phyloP scores from a whole-genome alignment of 2,329 filamentous ascomycete genomes.

The Fusarium bulbicola region DNA sequence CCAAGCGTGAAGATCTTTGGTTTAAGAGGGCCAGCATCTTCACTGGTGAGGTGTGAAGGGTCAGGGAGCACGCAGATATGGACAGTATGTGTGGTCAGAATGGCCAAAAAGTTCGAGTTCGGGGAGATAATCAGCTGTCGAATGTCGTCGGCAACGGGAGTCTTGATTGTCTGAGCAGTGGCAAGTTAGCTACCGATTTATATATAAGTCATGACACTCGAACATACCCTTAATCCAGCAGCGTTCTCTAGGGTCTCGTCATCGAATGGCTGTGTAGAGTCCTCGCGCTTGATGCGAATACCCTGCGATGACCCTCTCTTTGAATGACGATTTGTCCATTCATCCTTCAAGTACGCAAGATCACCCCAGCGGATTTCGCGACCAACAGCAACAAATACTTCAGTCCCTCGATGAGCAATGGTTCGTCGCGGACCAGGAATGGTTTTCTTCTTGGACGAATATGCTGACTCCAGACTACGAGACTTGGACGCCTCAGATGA shows the following conservation, averaged over 20 bases:
- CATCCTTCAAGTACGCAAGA: conserved; percentile 79
- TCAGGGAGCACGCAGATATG: conserved; percentile 90
- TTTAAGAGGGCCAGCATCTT: conserved; percentile 75
- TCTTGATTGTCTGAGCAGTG: conserved; percentile 71
- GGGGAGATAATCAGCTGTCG: conserved; percentile 87
- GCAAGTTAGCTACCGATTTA: conserved; percentile 9
- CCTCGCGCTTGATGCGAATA: conserved; percentile 59
- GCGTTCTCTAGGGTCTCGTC: conserved; percentile 42
- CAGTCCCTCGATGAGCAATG: conserved; percentile 83
- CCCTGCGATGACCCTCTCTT: conserved; percentile 46
- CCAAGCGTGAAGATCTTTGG: conserved; percentile 92
- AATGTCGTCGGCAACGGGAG: conserved; percentile 82
- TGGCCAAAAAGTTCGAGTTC: conserved; percentile 80
- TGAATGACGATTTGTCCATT: conserved; percentile 46
- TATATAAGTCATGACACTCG: not conserved
- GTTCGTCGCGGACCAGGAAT: conserved; percentile 66
- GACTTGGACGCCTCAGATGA: conserved; percentile 50
- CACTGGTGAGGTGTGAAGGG: conserved; percentile 75
- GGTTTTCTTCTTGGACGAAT: conserved; percentile 54
- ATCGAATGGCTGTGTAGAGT: conserved; percentile 52
- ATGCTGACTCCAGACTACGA: conserved; percentile 51
- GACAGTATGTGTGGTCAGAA: conserved; percentile 86
- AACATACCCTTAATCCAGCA: conserved; percentile 48
- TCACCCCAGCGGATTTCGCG: conserved; percentile 94
- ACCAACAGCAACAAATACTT: conserved; percentile 88